Evolutionary conservation across 768 basidiomycete species (phyloP).

Genomic region (Coprinellus micaceus): DNA sequence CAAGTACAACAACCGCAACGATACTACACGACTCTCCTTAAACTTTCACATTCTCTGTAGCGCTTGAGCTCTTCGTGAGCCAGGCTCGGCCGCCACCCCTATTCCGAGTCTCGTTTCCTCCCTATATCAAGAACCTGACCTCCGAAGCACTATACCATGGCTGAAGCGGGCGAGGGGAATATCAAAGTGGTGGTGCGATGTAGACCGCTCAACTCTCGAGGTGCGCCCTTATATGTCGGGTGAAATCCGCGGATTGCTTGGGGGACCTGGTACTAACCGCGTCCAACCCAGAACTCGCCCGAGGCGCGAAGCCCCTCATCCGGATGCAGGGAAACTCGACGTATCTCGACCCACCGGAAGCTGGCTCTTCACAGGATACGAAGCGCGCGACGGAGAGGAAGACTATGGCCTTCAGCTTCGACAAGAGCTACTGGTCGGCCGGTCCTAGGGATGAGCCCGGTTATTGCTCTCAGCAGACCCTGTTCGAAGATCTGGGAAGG

Average conservation of each 20-base stretch:
- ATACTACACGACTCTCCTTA: slow-evolving; percentile 3
- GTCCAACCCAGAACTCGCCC: slow-evolving; percentile 69
- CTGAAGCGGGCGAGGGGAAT: slow-evolving; percentile 79
- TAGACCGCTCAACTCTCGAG: slow-evolving; percentile 92
- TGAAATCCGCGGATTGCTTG: too few species aligned
- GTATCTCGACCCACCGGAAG: slow-evolving; percentile 84
- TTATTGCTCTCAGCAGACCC: slow-evolving; percentile 92
- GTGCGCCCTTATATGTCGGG: slow-evolving; percentile 38
- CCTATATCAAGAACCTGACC: neutral
- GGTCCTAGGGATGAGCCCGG: slow-evolving; percentile 83
- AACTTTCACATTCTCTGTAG: neutral
- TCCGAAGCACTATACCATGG: slow-evolving; percentile 39
- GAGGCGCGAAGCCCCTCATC: slow-evolving; percentile 91
- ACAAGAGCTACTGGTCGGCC: slow-evolving; percentile 98
- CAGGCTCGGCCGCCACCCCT: neutral
- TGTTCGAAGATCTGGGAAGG: slow-evolving; percentile 91
- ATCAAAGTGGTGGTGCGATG: slow-evolving; percentile 95
- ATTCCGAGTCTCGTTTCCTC: neutral
- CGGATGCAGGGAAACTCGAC: slow-evolving; percentile 95
- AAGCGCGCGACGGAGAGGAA: slow-evolving; percentile 90
- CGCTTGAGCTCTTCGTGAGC: slow-evolving; percentile 2
- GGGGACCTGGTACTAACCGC: neutral
- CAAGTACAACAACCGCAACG: neutral
- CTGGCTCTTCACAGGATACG: slow-evolving; percentile 59
- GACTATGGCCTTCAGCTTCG: slow-evolving; percentile 88